Conservation (phyloP, 2,329 filamentous ascomycete genomes). For the Penicillium sp. region DNA sequence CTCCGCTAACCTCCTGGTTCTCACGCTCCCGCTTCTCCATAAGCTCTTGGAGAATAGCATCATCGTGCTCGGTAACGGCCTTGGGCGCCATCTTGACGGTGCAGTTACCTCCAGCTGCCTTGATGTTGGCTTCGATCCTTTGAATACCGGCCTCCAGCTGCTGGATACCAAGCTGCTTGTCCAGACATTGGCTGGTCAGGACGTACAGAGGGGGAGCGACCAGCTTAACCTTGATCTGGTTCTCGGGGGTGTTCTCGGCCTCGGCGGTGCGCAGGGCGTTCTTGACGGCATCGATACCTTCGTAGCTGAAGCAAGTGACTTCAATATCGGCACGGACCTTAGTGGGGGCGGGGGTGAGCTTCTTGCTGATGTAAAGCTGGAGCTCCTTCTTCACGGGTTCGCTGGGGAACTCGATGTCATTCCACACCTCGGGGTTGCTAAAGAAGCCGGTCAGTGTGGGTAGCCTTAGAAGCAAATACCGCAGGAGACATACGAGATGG, state of each 20-base stretch:
- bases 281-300: constrained; percentile 98
- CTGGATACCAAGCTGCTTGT: constrained; percentile 83
- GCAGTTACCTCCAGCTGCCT: constrained; percentile 72
- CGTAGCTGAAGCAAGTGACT: constrained; percentile 92
- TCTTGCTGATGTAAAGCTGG: constrained; percentile 93
- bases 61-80: constrained; percentile 97
- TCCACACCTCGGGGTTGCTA: constrained; percentile 94
- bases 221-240: constrained; percentile 95
- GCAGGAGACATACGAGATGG: constrained; percentile 74
- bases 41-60: constrained; percentile 91
- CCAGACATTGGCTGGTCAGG: constrained; percentile 89
- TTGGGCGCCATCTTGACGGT: constrained; percentile 98
- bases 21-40: constrained; percentile 99
- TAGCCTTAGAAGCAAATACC: neutral
- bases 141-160: constrained; percentile 85
- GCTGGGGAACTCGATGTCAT: constrained; percentile 84
- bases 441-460: constrained; percentile 8
- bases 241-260: constrained; percentile 85
- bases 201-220: constrained; percentile 98
- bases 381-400: constrained; percentile 84
- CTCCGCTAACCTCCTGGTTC: constrained; percentile 96
- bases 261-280: constrained; percentile 86
- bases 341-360: constrained; percentile 94
- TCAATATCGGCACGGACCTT: constrained; percentile 98
- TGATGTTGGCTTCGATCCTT: constrained; percentile 80